A percentile compares a stretch with the other conserved stretches of the same genome.
These are phyloP conservation scores for Licmophora abbreviata DNA, from an alignment of 108 stramenopile genomes.

Conservation along the genomic window DNA sequence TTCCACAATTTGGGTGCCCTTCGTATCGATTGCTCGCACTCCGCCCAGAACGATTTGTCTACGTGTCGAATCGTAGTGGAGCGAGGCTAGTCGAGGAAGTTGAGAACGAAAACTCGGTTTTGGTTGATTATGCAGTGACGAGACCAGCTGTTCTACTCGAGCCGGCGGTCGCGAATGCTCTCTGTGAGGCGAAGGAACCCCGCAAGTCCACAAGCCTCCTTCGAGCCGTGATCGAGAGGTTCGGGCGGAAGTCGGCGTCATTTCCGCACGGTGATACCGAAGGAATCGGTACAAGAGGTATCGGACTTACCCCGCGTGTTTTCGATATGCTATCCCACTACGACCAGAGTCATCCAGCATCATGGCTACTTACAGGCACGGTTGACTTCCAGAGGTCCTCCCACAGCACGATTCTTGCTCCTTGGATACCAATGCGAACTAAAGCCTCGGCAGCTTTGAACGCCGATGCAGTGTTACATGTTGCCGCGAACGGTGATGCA, in stretches of 20 bases:
- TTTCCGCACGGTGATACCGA: constrained; percentile 69
- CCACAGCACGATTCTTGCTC: constrained; percentile 47
- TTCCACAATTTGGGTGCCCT: constrained; percentile 19
- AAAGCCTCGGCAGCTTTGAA: constrained; percentile 42
- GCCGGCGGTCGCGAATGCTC: constrained; percentile 73
- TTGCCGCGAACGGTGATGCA: constrained; percentile 57
- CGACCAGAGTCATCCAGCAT: constrained; percentile 48
- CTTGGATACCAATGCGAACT: constrained; percentile 55
- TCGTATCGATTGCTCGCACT: constrained; percentile 38
- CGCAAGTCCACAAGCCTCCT: constrained; percentile 30
- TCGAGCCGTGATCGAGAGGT: constrained; percentile 64
- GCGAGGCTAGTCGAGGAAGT: constrained; percentile 38
- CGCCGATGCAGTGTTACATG: constrained; percentile 44
- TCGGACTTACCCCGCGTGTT: constrained; percentile 54
- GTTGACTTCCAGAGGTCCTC: constrained; percentile 26
- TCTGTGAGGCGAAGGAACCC: constrained; percentile 28
- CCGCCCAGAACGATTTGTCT: constrained; percentile 67
- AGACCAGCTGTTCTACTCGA: constrained; percentile 66
- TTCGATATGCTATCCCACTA: constrained; percentile 52
- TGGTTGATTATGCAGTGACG: constrained; percentile 47
- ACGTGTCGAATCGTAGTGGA: constrained; percentile 30
- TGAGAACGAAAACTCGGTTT: constrained; percentile 35
- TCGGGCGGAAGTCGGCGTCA: constrained; percentile 63
- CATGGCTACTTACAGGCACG: constrained; percentile 66
- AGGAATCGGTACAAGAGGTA: constrained; percentile 64